These are phyloP conservation scores for Aspergillus sojae DNA, from an alignment of 2,329 filamentous ascomycete genomes.

Conservation along the genomic window DNA sequence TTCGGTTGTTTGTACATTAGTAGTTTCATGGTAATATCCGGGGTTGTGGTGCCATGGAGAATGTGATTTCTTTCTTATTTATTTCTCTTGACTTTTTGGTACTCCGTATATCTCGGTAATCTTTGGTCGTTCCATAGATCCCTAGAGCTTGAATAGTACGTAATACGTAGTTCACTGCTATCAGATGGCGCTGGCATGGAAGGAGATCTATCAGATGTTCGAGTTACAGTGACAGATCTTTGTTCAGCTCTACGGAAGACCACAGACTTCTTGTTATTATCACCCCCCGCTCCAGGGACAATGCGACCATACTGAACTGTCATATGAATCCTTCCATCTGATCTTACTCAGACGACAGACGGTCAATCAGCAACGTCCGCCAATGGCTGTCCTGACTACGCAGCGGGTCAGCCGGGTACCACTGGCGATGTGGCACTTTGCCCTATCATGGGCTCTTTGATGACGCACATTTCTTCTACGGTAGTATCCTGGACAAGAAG, in stretches of 20 bases:
- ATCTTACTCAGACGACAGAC: constrained; percentile 80
- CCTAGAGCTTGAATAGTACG: too few species aligned
- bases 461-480: constrained; percentile 84
- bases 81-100: background rate
- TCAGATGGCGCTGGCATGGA: too few species aligned
- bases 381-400: constrained; percentile 85
- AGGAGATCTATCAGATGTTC: too few species aligned
- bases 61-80: background rate
- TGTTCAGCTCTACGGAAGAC: constrained; percentile 51
- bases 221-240: constrained; percentile 17
- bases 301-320: constrained; percentile 83
- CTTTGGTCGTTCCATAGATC: constrained; percentile 13
- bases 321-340: constrained; percentile 83
- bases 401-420: constrained; percentile 88
- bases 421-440: constrained; percentile 81
- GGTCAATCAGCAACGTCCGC: constrained; percentile 80
- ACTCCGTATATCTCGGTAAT: too few species aligned
- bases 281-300: constrained; percentile 74
- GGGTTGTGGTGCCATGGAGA: background rate
- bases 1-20: too few species aligned
- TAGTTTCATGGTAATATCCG: background rate
- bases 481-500: constrained; percentile 87
- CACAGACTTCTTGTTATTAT: constrained; percentile 66
- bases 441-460: constrained; percentile 91
- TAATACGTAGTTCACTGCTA: too few species aligned